Conservation (phyloP, 2,329 filamentous ascomycete genomes). For the Lachnellula occidentalis region DNA sequence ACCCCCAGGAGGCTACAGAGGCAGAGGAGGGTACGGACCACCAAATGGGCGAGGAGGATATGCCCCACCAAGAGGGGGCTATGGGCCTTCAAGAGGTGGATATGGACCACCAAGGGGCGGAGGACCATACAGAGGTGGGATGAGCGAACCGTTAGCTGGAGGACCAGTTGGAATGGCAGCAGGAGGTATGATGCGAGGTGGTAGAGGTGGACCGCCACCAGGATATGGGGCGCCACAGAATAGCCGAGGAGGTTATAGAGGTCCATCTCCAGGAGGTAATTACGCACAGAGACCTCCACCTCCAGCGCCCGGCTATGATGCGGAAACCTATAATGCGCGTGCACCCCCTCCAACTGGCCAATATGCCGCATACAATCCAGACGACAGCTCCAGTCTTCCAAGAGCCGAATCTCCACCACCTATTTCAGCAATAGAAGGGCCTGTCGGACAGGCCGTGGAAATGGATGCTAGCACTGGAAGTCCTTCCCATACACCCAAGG, state of each 20-base stretch:
- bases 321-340: conserved; percentile 10
- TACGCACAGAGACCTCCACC: conserved; percentile 23
- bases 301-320: conserved; percentile 11
- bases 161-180: conserved; percentile 27
- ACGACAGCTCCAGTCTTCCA: conserved; percentile 38
- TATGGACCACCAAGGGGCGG: conserved; percentile 32
- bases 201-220: conserved; percentile 39
- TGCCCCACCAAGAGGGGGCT: conserved; percentile 36
- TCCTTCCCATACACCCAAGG: conserved; percentile 37
- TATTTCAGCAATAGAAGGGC: conserved; percentile 39
- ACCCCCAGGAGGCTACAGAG: conserved; percentile 17
- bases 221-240: conserved; percentile 24
- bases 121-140: conserved; percentile 21
- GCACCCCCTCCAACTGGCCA: conserved; percentile 12
- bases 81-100: conserved; percentile 40
- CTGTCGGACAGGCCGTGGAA: conserved; percentile 64
- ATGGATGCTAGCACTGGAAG: conserved; percentile 68
- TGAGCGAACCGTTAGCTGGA: conserved; percentile 20
- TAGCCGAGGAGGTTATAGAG: conserved; percentile 14
- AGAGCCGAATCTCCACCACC: conserved; percentile 62
- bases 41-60: conserved; percentile 53
- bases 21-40: conserved; percentile 37
- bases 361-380: conserved; percentile 27
- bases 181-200: conserved; percentile 38
- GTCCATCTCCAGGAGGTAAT: conserved; percentile 8